Evolutionary conservation across 805 yeast genomes (phyloP).

Genomic region (Candida succiphila): DNA sequence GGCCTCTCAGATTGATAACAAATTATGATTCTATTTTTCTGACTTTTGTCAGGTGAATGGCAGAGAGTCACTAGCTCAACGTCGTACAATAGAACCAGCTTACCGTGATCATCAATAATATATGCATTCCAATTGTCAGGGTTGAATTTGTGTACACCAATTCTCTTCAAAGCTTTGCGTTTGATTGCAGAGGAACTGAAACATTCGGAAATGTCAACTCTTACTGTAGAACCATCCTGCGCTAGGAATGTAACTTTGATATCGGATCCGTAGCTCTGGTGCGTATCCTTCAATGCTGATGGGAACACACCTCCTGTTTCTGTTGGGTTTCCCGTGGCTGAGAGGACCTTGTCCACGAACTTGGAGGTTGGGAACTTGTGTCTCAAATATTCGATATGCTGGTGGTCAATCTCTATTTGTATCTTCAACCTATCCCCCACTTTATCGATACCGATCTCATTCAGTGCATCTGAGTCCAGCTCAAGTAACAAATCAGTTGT

Average conservation of each 20-base stretch:
- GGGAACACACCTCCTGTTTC: neutral
- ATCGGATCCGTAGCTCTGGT: neutral
- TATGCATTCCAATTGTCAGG: slow-evolving; percentile 50
- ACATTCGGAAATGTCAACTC: slow-evolving; percentile 67
- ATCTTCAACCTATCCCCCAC: slow-evolving; percentile 79
- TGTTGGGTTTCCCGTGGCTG: neutral
- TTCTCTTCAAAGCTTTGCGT: slow-evolving; percentile 50
- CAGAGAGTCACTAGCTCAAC: slow-evolving; percentile 78
- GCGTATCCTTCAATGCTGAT: neutral
- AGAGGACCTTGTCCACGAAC: slow-evolving; percentile 10
- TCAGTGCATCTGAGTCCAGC: slow-evolving; percentile 53
- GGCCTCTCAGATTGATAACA: slow-evolving; percentile 61
- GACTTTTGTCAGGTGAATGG: slow-evolving; percentile 62
- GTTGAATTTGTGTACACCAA: slow-evolving; percentile 36
- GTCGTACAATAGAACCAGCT: slow-evolving; percentile 47
- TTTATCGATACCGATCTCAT: slow-evolving; percentile 62
- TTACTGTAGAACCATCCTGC: slow-evolving; percentile 62
- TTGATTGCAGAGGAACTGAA: slow-evolving; percentile 74
- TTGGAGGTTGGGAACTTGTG: slow-evolving; percentile 9
- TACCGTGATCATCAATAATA: slow-evolving; percentile 34
- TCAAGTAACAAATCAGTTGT: slow-evolving; percentile 47
- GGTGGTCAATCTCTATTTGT: slow-evolving; percentile 42
- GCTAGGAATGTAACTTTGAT: slow-evolving; percentile 51
- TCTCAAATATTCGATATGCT: slow-evolving; percentile 26
- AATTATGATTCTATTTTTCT: slow-evolving; percentile 60